Evolutionary conservation across 805 yeast species (phyloP), one percentile per base, ranked within the genome.

Genomic region (Tanozyma kutaoensis): DNA sequence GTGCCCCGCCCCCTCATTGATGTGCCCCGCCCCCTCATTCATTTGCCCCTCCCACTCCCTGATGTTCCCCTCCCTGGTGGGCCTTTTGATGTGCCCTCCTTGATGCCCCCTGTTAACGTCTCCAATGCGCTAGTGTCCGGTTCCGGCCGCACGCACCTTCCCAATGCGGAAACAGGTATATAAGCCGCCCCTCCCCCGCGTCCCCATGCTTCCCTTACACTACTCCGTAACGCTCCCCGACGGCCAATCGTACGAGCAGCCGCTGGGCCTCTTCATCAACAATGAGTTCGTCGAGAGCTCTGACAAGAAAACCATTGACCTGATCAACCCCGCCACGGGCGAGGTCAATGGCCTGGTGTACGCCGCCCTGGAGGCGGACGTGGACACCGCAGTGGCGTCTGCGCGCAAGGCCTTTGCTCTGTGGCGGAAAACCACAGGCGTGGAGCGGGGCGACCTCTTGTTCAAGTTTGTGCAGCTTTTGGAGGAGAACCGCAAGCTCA

Each of bases 211-310:
- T n/a, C n/a, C n/a, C n/a, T n/a, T n/a, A n/a, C n/a, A n/a, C n/a
- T 20, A n/a, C 22, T 7, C 7, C 12, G 50, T 61, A 27, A 52
- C 62, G 17, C 50, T 59, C 37, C 75, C 77, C 13, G 62, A 58
- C 22, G 76, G 76, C 27, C 39, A 46, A 25, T 58, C 56, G 26
- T 66, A 55, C 45, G 38, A 48, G 15, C 77, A 70, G 39, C 81
- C 79, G 21, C 33, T 71, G n/a, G 82, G 81, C 5, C 52, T 73
- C 34, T 74, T 69, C 46, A 69, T 71, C 42, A 60, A 69, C 48
- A 70, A 70, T 38, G 67, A 69, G 43, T 69, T 64, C 47, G 52
- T 57, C 20, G 37, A 46, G 17, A 48, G 69, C 6, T 35, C 43
- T 15, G 38, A 35, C n/a, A 41, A 39, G 12, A 40, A 44, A 26